phyloP scores from a whole-genome alignment of 176 grass and related monocot species.

The Elaeis guineensis region DNA sequence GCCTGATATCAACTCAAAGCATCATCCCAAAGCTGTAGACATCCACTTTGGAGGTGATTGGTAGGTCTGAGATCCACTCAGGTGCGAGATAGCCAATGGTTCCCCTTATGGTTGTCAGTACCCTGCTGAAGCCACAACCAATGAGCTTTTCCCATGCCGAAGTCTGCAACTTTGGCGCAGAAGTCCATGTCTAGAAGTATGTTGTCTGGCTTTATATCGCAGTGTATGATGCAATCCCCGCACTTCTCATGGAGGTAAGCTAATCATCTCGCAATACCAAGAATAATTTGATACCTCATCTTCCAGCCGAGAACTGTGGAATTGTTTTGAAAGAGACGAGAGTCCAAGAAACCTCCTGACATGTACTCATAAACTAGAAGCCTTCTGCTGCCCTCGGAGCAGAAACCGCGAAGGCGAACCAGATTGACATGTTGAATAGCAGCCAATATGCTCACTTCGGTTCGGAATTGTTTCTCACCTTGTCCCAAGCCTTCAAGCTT shows the following conservation, averaged over 20 bases:
- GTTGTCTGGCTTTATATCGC: no score
- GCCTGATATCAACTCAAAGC: conserved; percentile 26
- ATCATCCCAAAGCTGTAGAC: conserved; percentile 39
- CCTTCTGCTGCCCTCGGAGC: conserved; percentile 10
- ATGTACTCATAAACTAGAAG: conserved; percentile 38
- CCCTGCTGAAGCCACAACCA: conserved; percentile 1
- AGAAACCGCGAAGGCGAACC: conserved; percentile 23
- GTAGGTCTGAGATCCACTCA: conserved; percentile 25
- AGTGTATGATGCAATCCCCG: no score
- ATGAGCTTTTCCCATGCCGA: no score
- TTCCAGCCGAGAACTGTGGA: no score
- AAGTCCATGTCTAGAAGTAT: no score
- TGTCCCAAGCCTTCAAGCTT: conserved; percentile 28
- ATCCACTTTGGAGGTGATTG: conserved; percentile 26
- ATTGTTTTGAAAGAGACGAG: not conserved
- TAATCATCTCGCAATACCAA: no score
- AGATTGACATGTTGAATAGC: conserved; percentile 27
- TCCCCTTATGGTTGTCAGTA: conserved; percentile 30
- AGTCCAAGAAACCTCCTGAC: conserved; percentile 22
- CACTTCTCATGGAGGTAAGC: no score
- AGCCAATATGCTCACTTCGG: conserved; percentile 26
- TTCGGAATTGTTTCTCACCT: conserved; percentile 33
- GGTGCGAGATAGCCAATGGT: conserved; percentile 35
- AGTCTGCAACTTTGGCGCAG: no score
- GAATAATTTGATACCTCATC: no score